These are phyloP conservation scores for Piedraia hortae DNA, from an alignment of 2,329 filamentous ascomycete genomes.

Conservation along the genomic window DNA sequence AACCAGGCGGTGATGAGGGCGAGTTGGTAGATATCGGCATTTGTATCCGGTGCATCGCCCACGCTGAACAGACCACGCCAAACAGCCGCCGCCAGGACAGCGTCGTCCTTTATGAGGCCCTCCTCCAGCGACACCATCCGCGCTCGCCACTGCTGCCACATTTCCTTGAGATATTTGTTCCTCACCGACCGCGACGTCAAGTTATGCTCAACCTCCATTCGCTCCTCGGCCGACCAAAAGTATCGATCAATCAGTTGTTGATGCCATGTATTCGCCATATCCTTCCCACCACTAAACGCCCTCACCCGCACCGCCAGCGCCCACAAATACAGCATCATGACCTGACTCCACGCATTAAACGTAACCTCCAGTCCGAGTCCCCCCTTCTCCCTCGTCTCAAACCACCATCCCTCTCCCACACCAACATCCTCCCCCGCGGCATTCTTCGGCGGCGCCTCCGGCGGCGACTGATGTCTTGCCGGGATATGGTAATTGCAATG, in stretches of 20 bases:
- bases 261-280: conserved; percentile 49
- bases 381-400: conserved; percentile 21
- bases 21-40: conserved; percentile 28
- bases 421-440: conserved; percentile 64
- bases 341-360: conserved; percentile 86
- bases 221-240: conserved; percentile 66
- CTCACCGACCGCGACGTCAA: conserved; percentile 26
- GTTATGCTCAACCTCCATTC: conserved; percentile 58
- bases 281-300: conserved; percentile 36
- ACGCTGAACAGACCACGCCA: conserved; percentile 89
- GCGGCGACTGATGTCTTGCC: conserved; percentile 31
- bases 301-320: conserved; percentile 62
- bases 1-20: conserved; percentile 36
- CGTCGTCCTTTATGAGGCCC: conserved; percentile 48
- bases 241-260: conserved; percentile 85
- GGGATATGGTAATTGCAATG: conserved; percentile 56
- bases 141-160: conserved; percentile 83
- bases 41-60: conserved; percentile 29
- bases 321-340: conserved; percentile 92
- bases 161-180: conserved; percentile 47
- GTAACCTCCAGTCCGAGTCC: conserved; percentile 48
- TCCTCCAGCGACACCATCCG: conserved; percentile 64
- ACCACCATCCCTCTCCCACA: conserved; percentile 49
- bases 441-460: conserved; percentile 39
- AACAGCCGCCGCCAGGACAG: conserved; percentile 50